Base-by-base conservation (phyloP, 2,329 filamentous ascomycete species). In the Mollisiaceae sp. region DNA sequence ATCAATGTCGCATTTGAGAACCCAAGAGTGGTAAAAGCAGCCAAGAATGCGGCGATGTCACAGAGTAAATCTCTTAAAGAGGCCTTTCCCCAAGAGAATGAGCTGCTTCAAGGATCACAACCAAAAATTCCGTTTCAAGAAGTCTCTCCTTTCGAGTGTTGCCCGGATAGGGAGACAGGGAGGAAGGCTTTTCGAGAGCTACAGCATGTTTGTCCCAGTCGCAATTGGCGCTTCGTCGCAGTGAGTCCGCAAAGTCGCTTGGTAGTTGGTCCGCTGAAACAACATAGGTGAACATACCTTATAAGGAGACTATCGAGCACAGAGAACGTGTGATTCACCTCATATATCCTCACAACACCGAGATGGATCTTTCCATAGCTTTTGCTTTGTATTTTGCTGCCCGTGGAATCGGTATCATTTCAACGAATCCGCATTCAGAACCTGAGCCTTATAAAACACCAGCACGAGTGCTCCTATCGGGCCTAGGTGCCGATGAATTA, bases 1-100 rank as follows among this genome's bases (percentile, higher is more conserved):
- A 84, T 99, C 69, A 99, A 99, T 71, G 94, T 99, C 55, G 95
- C 94, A 0, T 99, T 99, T 74, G 92, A 99, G 77, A 99, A 99
- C 70, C 94, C 94, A 0, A 86, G 92, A 38, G 86, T 89, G 69
- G 88, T 84, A 65, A 88, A 83, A 2, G 82, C 86, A 52, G 78
- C 85, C 14, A 80, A 80, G 22, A 80, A 77, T 65, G 74, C 69
- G 36, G 61, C 72, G 74, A 77, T 71, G 15, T 60, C 55, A 55
- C 70, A 68, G 57, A 67, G 64, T 78, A 65, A 77, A 41, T 67
- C 36, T 2, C 64, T 35, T 35, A 65, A 43, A 35, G 64, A 66
- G 20, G 14, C 35, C 3, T n/a, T 39, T 14, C 27, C 35, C 22
- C 39, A 56, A n/a, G 20, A 22, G 2, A 38, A 50, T 24, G 39